These are phyloP conservation scores for Hypoxylon fuscum DNA, from an alignment of 495 filamentous ascomycete species.

Conservation along the genomic window DNA sequence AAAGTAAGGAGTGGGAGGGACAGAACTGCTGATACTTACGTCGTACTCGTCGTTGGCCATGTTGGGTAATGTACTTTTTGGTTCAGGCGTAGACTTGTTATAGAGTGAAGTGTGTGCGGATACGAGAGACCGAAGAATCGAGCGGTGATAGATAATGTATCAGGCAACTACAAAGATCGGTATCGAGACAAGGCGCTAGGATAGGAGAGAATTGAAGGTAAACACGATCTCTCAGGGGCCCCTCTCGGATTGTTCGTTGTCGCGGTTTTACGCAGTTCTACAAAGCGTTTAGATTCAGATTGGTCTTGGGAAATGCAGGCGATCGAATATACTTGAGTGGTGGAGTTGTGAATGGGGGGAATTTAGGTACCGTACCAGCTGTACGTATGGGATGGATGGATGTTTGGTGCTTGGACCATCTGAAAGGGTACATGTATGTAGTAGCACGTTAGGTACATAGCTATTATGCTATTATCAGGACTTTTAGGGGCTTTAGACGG, in stretches of 20 bases:
- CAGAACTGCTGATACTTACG: constrained; percentile 68
- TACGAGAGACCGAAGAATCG: constrained; percentile 5
- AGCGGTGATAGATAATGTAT: constrained; percentile 9
- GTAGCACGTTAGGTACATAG: too few species aligned
- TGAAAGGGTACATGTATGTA: too few species aligned
- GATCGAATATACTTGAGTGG: constrained; percentile 33
- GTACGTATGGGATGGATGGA: constrained; percentile 3
- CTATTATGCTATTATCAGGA: too few species aligned
- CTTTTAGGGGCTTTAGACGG: too few species aligned
- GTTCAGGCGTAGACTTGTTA: constrained; percentile 15
- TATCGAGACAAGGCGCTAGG: constrained; percentile 19
- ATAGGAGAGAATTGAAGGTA: constrained; percentile 1
- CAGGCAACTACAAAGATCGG: constrained; percentile 31
- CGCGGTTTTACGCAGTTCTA: constrained; percentile 22
- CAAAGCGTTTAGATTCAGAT: constrained; percentile 24
- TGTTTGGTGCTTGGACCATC: constrained; percentile 14
- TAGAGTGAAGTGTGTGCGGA: background rate
- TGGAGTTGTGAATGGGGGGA: constrained; percentile 34
- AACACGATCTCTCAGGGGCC: constrained; percentile 3
- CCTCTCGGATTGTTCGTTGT: constrained; percentile 18
- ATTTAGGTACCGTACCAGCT: constrained; percentile 30
- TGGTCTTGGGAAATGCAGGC: constrained; percentile 32
- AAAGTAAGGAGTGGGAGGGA: constrained; percentile 8
- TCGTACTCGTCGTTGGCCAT: constrained; percentile 99
- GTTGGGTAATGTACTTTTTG: constrained; percentile 42